Base-by-base conservation (phyloP, 2,329 filamentous ascomycete genomes). In the Drechslerella coelobrocha region DNA sequence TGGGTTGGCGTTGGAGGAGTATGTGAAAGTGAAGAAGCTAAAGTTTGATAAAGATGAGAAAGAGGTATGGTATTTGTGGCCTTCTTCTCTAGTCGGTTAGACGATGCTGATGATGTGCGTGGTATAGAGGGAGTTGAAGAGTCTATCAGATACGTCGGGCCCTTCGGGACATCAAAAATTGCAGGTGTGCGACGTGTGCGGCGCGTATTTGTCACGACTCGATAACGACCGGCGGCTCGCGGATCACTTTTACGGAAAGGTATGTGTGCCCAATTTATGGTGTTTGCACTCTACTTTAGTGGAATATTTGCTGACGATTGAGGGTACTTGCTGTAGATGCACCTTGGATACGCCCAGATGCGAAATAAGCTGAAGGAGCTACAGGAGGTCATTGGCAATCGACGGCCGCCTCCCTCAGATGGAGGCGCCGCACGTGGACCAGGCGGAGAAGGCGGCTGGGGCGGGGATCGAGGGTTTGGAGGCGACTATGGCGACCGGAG, bases 111-210 rank as follows among this genome's bases (percentile, higher is more conserved):
- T 27, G 8, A 2, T 6, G n/a, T 2, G 1, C 27, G 34, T 14
- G 86, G 87, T 73, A 92, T 97, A 68, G 80, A 86, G 89, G 72
- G 93, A 97, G 77, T 84, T 99, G 68, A 96, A 96, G 79, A 88
- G 89, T 2, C 84, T 99, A 23, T 90, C 89, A 61, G 94, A 99
- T 80, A 97, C 93, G 0, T 91, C 88, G 24, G 94, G 94, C 0
- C 94, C 94, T 0, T 92, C 88, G 0, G 94, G 94, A 17, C 94
- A 99, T 79, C 94, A 99, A 82, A 99, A 99, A 79, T 83, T 99
- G 41, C 94, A 99, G 79, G 94, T 99, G 50, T 99, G 94, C 83
- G 94, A 99, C 80, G 94, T 97, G 0, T 99, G 94, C 79, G 94
- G 94, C 73, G 94, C 94, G 4, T 99, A 97, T 78, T 84, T 99